Evolutionary conservation across 208 protist genomes (phyloP).

Genomic region (Angomonas ambiguus): DNA sequence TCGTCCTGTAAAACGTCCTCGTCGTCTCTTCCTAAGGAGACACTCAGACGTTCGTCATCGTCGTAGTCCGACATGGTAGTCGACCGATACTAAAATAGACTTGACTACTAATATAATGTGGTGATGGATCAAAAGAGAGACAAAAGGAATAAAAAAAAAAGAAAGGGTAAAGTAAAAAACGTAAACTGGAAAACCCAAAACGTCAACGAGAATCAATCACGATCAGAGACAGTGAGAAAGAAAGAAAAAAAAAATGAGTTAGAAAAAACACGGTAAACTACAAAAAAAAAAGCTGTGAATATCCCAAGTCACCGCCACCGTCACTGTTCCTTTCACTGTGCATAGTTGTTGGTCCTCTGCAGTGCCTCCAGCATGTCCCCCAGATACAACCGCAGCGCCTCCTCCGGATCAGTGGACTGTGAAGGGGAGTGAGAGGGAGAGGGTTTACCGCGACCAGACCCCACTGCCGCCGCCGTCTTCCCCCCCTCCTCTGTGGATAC

Average conservation of each 20-base stretch:
- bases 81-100: background rate
- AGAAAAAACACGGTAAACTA: background rate
- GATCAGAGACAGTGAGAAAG: background rate
- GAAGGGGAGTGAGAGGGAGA: background rate
- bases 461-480: too few species aligned
- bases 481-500: too few species aligned
- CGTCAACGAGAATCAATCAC: background rate
- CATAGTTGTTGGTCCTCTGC: slow-evolving; percentile 41
- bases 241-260: slow-evolving; percentile 6
- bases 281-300: slow-evolving; percentile 9
- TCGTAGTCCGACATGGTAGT: slow-evolving; percentile 38
- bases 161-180: slow-evolving; percentile 2
- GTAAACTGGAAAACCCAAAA: background rate
- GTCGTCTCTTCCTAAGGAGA: slow-evolving; percentile 45
- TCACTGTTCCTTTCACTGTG: background rate
- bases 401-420: slow-evolving; percentile 6
- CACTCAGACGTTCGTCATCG: slow-evolving; percentile 51
- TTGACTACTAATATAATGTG: too few species aligned
- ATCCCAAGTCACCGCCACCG: too few species aligned
- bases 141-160: slow-evolving; percentile 13
- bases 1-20: slow-evolving; percentile 29
- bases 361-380: slow-evolving; percentile 42
- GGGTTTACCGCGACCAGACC: too few species aligned
- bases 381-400: slow-evolving; percentile 40
- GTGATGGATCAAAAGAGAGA: too few species aligned